Percentiles rank a stretch among this genome's conserved stretches.
Evolutionary conservation across 2,329 filamentous ascomycete genomes (phyloP).

Genomic region (Sporothrix pseudoabietina): DNA sequence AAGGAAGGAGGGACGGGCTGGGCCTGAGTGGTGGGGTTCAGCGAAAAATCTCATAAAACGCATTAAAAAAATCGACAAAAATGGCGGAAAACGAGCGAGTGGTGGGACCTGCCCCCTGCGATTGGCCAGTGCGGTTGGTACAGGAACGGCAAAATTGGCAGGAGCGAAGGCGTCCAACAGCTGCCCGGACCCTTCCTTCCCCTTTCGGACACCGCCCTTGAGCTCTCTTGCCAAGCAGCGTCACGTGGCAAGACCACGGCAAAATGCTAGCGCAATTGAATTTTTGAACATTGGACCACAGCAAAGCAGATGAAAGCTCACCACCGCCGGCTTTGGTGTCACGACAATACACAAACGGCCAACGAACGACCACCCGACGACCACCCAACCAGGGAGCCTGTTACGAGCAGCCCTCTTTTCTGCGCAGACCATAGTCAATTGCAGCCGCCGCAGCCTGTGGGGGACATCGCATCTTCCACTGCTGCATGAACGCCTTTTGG

Average conservation of each 20-base stretch:
- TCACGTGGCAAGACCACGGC: not conserved
- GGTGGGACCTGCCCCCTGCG: constrained; percentile 20
- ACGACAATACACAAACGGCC: not conserved
- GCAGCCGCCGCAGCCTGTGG: not conserved
- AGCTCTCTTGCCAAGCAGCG: not conserved
- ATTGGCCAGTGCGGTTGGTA: constrained; percentile 19
- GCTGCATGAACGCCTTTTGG: constrained; percentile 18
- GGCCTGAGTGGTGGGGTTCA: constrained; percentile 31
- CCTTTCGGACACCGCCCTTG: constrained; percentile 5
- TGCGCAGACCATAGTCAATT: not conserved
- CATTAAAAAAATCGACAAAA: constrained; percentile 21
- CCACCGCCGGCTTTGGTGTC: not conserved
- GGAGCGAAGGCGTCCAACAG: not conserved
- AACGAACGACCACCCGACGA: not conserved
- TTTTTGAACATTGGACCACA: constrained; percentile 27
- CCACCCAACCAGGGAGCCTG: not conserved
- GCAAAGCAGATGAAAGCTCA: constrained; percentile 15
- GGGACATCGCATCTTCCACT: not conserved
- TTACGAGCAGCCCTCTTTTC: not conserved
- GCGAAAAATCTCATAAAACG: constrained; percentile 25
- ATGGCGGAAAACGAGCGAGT: constrained; percentile 8
- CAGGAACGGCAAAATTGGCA: constrained; percentile 19
- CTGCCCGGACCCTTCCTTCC: not conserved
- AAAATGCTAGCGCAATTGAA: constrained; percentile 30
- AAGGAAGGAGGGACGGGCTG: constrained; percentile 27